These are phyloP conservation scores for Gastrolobium bilobum DNA, from an alignment of 306 rosid genomes.

Conservation along the genomic window DNA sequence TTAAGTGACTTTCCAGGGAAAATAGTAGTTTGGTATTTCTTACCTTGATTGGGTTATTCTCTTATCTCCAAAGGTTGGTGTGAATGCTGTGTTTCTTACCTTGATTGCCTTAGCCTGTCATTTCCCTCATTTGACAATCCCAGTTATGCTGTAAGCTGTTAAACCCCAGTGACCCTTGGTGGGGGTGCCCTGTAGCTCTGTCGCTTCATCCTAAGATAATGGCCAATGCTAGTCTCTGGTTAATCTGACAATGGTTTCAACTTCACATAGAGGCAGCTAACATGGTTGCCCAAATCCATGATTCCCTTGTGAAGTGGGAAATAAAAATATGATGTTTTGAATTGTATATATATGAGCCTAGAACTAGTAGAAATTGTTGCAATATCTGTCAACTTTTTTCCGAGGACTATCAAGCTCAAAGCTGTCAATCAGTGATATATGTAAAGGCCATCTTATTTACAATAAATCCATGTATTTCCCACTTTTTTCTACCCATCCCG, in stretches of 20 bases:
- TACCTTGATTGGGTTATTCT: constrained; percentile 11
- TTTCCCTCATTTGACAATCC: background rate
- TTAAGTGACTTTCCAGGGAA: background rate
- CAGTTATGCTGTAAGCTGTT: constrained; percentile 24
- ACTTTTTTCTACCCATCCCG: constrained; percentile 5
- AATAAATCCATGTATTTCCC: constrained; percentile 1
- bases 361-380: constrained; percentile 9
- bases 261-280: constrained; percentile 16
- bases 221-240: constrained; percentile 15
- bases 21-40: constrained; percentile 11
- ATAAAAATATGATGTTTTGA: background rate
- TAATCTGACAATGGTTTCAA: constrained; percentile 1
- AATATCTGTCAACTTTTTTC: background rate
- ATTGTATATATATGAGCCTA: constrained; percentile 6
- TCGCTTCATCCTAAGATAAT: constrained; percentile 17
- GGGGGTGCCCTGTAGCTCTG: background rate
- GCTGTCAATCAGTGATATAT: constrained; percentile 8
- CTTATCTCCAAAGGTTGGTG: constrained; percentile 1
- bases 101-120: constrained; percentile 5
- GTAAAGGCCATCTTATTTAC: constrained; percentile 1
- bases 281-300: constrained; percentile 23
- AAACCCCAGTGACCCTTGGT: background rate
- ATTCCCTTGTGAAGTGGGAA: constrained; percentile 9
- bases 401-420: background rate
- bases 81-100: constrained; percentile 3